Base-by-base conservation (phyloP, 176 grass and related monocot species). In the Bromus sterilis region DNA sequence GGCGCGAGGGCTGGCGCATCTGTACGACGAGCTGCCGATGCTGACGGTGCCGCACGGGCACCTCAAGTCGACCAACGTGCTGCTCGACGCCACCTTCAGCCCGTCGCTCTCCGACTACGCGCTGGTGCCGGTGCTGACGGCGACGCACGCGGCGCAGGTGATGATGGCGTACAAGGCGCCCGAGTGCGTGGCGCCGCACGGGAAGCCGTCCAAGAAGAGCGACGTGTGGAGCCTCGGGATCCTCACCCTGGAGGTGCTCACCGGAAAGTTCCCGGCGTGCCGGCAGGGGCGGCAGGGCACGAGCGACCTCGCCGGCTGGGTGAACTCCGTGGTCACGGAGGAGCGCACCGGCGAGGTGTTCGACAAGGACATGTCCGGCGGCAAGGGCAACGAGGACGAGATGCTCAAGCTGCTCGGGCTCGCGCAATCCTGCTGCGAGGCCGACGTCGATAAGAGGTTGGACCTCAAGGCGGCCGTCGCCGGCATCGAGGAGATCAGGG, bases 21-120 rank as follows among this genome's bases (percentile, higher is more conserved):
- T 99, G 33, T 93, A 95, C 63, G 93, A 99, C 36, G 93, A 93
- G 91, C 85, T 99, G 49, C 91, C 93, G 43, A 93, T 99, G 89
- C 79, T 99, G 42, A 84, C 80, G 15, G 96, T 99, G 40, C 96
- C 96, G 16, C 96, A 99, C 77, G 96, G 96, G 56, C 91, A 99
- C 85, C 86, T 99, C 90, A 95, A 90, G 79, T 91, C 96, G 1
- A 89, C 96, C 11, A 99, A 99, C 76, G 96, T 99, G 37, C 82
- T 99, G 39, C 87, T 99, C 25, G 74, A 77, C 53, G 85, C 23
- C 23, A 74, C 40, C 31, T 80, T 95, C 53, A 77, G 89, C 44
- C 84, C 96, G 13, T 86, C 93, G 29, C 87, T 99, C 9, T 74
- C 77, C 18, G 96, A 99, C 85, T 99, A 91, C 43, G 89, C 93